phyloP scores from a whole-genome alignment of 192 early-diverging fungal species.

The Umbelopsis sp. region DNA sequence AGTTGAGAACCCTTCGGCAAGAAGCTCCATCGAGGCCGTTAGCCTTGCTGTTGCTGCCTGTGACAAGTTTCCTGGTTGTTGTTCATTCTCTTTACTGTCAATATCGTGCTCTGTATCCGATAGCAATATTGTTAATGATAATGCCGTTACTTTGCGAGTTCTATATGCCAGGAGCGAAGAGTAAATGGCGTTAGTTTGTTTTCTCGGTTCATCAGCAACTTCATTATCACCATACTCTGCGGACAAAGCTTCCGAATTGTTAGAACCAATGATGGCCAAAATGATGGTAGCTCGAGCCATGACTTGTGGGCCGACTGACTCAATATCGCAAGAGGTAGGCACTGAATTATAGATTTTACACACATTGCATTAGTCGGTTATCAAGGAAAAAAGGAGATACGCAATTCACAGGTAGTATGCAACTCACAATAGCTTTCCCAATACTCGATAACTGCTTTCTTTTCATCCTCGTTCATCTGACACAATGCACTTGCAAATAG shows the following conservation, averaged over 20 bases:
- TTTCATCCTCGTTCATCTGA: conserved; percentile 53
- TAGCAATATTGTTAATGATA: conserved; percentile 68
- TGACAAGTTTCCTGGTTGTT: conserved; percentile 2
- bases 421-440: conserved; percentile 68
- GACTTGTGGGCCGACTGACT: conserved; percentile 33
- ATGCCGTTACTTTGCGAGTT: conserved; percentile 61
- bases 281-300: conserved; percentile 72
- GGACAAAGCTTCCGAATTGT: conserved; percentile 51
- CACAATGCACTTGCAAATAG: conserved; percentile 58
- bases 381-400: too few species aligned
- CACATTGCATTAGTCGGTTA: too few species aligned
- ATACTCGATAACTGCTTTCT: conserved; percentile 60
- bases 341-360: neutral
- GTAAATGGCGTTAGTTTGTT: neutral
- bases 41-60: conserved; percentile 11
- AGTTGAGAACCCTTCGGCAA: conserved; percentile 69
- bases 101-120: conserved; percentile 56
- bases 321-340: conserved; percentile 24
- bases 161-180: conserved; percentile 6
- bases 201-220: neutral
- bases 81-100: conserved; percentile 46
- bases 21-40: conserved; percentile 59
- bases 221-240: conserved; percentile 3
- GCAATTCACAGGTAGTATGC: too few species aligned
- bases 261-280: conserved; percentile 74